Base-by-base conservation (phyloP, 768 basidiomycete species). In the Tulasnella calospora region DNA sequence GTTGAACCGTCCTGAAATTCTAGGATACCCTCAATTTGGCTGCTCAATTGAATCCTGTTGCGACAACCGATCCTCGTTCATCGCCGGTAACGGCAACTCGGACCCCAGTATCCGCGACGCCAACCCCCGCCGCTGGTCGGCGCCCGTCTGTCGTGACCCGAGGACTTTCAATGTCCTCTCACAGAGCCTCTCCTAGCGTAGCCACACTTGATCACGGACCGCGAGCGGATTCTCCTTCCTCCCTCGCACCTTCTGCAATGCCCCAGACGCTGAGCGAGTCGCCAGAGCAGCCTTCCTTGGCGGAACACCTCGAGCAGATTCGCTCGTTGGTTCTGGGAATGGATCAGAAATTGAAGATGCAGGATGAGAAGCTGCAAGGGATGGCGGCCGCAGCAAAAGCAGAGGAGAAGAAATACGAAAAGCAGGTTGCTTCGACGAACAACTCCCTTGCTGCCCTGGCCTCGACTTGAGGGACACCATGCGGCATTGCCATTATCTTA, bases 291-390 rank as follows among this genome's bases (percentile, higher is more conserved):
- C 36, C 87, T 87, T 47, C 86, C 86, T 86, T 88, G 3, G 82
- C 88, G 6, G 88, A 90, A 3, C 89, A 92, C 78, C 87, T 93
- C 40, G 92, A 93, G 81, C 90, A 92, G 79, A 87, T 93, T 6
- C 88, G 90, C 46, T 83, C 91, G 79, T 84, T 93, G 30, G 88
- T 94, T 23, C 84, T 93, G 21, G 92, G 92, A 0, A 92, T 94
- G 90, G 91, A 93, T 78, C 89, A 93, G 81, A 87, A 91, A 77
- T 85, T 92, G 79, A 88, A 91, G 78, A 84, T 83, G 21, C 87
- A 91, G 44, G 90, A 93, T 80, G 89, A 89, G 55, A 89, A 89
- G 82, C 83, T 94, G 35, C 81, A 84, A 17, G 90, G 90, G 82
- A 88, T 87, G 36, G 85, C 92, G 23, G 88, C 89, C 81, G 86